Evolutionary conservation across 441 rosid genomes (phyloP), one percentile per base, ranked within the genome.

Genomic region (Lagerstroemia fauriei): DNA sequence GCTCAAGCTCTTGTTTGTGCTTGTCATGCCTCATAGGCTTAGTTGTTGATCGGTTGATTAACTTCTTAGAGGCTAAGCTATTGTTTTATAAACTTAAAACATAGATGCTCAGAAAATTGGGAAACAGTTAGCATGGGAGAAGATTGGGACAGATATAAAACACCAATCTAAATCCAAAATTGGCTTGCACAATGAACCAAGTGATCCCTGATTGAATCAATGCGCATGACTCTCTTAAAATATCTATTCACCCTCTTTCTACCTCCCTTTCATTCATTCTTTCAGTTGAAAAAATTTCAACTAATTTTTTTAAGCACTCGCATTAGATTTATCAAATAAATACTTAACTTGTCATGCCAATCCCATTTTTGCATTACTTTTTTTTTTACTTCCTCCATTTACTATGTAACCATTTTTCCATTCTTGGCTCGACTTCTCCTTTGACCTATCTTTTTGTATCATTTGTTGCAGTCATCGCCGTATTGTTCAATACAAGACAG

Each of bases 401-500:
- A 17, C 44, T 2, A 34, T 31, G 32, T 3, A 31, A 18, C 9
- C 27, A 4, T 0, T 27, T n/a, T 66, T 14, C 38, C 27, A 66
- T 66, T 69, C 24, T 69, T 69, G 73, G 73, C 34, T 66, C 3
- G 38, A 31, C 34, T 46, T 75, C 69, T 34, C 53, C 44, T n/a
- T 73, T 80, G 56, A 76, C 20, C 17, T 78, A 17, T 41, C 27
- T 10, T 14, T 24, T 66, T 24, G 25, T 69, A 56, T 22, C 78
- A 29, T 83, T 73, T 73, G 71, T 2, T 89, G 91, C 88, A 95
- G 98, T 76, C 95, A 95, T 88, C 91, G 91, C 46, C 91, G 93
- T 71, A 95, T 93, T 85, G 97, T 91, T 86, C 91, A 94, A 82
- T 93, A 93, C 89, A 95, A 95, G 85, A 93, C 97, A 8, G 95